Evolutionary conservation across 305 asterid genomes (phyloP).

Genomic region (Withania somnifera): DNA sequence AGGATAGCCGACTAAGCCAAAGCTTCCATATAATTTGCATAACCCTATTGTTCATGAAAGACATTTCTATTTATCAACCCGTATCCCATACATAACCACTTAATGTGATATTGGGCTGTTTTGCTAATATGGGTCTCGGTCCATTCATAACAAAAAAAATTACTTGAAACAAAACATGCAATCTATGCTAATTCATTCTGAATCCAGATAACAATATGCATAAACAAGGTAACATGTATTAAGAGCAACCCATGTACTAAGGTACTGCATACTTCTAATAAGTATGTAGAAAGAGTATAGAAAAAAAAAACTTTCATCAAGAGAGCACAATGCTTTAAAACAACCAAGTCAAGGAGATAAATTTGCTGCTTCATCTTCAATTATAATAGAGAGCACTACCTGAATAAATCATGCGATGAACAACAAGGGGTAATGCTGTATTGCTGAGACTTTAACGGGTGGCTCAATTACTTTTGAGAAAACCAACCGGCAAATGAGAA

Average conservation of each 20-base stretch:
- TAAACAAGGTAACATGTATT: not conserved
- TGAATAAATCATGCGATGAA: too few relatives aligned
- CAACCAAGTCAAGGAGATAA: not conserved
- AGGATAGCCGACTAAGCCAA: too few relatives aligned
- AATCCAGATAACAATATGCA: not conserved
- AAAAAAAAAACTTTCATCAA: not conserved
- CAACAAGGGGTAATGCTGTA: conserved; percentile 40
- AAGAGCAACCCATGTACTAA: not conserved
- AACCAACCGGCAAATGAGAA: conserved; percentile 39
- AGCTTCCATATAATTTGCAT: too few relatives aligned
- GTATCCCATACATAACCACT: too few relatives aligned
- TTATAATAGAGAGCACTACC: not conserved
- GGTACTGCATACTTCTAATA: not conserved
- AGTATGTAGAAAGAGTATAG: not conserved
- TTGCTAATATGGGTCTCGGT: too few relatives aligned
- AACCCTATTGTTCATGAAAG: too few relatives aligned
- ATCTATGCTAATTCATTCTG: not conserved
- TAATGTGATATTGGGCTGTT: too few relatives aligned
- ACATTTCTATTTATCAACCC: too few relatives aligned
- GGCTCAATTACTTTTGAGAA: conserved; percentile 38
- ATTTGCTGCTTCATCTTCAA: not conserved
- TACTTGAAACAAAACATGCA: not conserved
- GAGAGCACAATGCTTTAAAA: not conserved
- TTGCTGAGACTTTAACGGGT: conserved; percentile 37
- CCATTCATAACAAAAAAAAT: too few relatives aligned